phyloP scores from a whole-genome alignment of 139 green algal species.

The Chlorokybus atmophyticus region DNA sequence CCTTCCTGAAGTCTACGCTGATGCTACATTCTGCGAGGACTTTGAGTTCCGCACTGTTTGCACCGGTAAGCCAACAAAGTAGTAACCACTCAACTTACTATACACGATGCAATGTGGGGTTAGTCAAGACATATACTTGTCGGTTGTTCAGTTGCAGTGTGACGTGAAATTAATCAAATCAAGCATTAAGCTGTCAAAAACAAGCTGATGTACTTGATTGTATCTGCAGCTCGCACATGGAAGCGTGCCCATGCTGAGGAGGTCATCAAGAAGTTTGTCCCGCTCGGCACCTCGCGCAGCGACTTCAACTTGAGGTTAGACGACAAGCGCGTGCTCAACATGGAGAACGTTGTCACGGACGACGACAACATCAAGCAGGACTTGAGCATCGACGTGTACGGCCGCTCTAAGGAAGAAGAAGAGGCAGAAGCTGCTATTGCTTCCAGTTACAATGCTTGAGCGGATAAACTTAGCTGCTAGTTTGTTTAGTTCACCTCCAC shows the following conservation, averaged over 20 bases:
- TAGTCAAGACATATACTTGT: no score
- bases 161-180: no score
- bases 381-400: conserved; percentile 84
- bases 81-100: no score
- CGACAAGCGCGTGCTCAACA: conserved; percentile 74
- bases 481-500: no score
- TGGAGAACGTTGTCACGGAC: conserved; percentile 70
- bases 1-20: conserved; percentile 52
- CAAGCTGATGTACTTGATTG: no score
- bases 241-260: conserved; percentile 66
- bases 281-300: conserved; percentile 47
- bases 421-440: no score
- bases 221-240: conserved; percentile 72
- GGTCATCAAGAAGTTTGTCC: conserved; percentile 74
- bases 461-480: no score
- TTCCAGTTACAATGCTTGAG: no score
- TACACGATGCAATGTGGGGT: no score
- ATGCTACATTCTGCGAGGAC: conserved; percentile 54
- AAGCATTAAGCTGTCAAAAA: no score
- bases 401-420: conserved; percentile 39
- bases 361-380: conserved; percentile 90
- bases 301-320: conserved; percentile 73
- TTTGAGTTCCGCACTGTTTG: conserved; percentile 58
- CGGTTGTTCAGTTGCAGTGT: no score
- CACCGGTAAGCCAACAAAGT: no score